phyloP scores from a whole-genome alignment of 495 filamentous ascomycete species.

The Rhizodiscina lignyota region DNA sequence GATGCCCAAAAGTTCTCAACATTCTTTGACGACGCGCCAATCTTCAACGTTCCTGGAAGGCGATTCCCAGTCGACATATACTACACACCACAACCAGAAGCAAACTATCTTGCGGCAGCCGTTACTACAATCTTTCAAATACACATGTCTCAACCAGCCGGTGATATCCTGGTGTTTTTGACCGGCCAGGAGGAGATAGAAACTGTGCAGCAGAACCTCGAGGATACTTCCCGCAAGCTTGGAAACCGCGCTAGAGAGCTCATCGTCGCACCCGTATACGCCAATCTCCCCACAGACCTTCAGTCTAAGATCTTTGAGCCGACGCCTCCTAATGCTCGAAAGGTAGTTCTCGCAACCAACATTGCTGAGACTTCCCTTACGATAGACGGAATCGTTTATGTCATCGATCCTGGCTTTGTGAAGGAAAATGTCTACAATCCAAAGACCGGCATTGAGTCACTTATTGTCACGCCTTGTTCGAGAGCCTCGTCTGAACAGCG shows the following conservation, averaged over 20 bases:
- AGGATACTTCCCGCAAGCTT: conserved; percentile 60
- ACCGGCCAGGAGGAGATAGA: conserved; percentile 94
- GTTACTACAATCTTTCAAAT: conserved; percentile 95
- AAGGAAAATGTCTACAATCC: conserved; percentile 95
- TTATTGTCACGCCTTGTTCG: conserved; percentile 84
- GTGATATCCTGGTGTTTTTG: conserved; percentile 87
- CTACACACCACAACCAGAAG: conserved; percentile 83
- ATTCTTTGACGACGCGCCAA: conserved; percentile 90
- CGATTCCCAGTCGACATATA: conserved; percentile 84
- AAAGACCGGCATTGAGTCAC: conserved; percentile 75
- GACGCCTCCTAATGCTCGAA: conserved; percentile 67
- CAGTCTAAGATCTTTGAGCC: conserved; percentile 89
- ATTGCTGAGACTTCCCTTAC: conserved; percentile 94
- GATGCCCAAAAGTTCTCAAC: conserved; percentile 84
- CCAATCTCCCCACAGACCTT: conserved; percentile 73
- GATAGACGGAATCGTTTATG: conserved; percentile 84
- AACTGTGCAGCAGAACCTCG: conserved; percentile 54
- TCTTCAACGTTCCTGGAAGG: conserved; percentile 90
- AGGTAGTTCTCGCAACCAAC: conserved; percentile 89
- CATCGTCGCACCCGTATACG: conserved; percentile 71
- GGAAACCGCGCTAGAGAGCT: conserved; percentile 53
- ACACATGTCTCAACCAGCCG: conserved; percentile 69
- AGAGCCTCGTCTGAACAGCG: conserved; percentile 90
- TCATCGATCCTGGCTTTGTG: conserved; percentile 83
- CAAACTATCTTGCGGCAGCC: conserved; percentile 82